Percentiles rank a stretch among this genome's conserved stretches.
Evolutionary conservation across 148 eudicot genomes (phyloP).

Genomic region (Hydrangea macrophylla): DNA sequence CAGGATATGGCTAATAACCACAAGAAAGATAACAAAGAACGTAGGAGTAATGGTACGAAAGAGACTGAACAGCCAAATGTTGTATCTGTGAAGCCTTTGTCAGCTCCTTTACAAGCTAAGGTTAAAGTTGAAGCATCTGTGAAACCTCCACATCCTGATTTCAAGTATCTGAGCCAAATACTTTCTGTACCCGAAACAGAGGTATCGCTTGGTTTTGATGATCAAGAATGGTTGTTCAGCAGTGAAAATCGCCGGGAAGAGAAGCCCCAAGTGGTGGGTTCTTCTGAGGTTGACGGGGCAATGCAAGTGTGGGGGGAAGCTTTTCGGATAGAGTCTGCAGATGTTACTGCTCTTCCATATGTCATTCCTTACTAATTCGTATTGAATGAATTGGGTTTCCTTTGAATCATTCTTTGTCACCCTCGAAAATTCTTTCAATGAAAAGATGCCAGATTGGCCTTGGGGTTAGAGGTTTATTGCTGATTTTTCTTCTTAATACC

Average conservation of each 20-base stretch:
- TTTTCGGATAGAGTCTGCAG: constrained; percentile 29
- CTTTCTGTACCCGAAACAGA: constrained; percentile 34
- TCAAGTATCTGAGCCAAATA: constrained; percentile 39
- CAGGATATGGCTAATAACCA: constrained; percentile 9
- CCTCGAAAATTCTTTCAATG: neutral
- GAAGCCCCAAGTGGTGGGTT: constrained; percentile 10
- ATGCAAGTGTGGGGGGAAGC: constrained; percentile 41
- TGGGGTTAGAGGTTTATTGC: neutral
- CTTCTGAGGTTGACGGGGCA: constrained; percentile 13
- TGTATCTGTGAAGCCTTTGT: constrained; percentile 11
- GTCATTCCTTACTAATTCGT: constrained; percentile 44
- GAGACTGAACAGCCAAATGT: constrained; percentile 16
- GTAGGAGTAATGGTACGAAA: constrained; percentile 12
- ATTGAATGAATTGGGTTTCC: neutral
- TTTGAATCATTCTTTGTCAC: neutral
- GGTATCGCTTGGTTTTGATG: constrained; percentile 29
- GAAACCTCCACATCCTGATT: constrained; percentile 47
- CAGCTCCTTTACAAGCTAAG: constrained; percentile 13
- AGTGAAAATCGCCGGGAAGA: constrained; percentile 7
- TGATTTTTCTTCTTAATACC: neutral
- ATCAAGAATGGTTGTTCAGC: constrained; percentile 41
- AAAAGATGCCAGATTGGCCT: neutral
- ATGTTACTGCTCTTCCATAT: constrained; percentile 44
- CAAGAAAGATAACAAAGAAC: constrained; percentile 16
- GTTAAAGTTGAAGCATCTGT: constrained; percentile 20